A percentile compares a stretch with the other conserved stretches of the same genome.
These are phyloP conservation scores for Hypoxylon rubiginosum DNA, from an alignment of 2,329 filamentous ascomycete species.

Conservation along the genomic window DNA sequence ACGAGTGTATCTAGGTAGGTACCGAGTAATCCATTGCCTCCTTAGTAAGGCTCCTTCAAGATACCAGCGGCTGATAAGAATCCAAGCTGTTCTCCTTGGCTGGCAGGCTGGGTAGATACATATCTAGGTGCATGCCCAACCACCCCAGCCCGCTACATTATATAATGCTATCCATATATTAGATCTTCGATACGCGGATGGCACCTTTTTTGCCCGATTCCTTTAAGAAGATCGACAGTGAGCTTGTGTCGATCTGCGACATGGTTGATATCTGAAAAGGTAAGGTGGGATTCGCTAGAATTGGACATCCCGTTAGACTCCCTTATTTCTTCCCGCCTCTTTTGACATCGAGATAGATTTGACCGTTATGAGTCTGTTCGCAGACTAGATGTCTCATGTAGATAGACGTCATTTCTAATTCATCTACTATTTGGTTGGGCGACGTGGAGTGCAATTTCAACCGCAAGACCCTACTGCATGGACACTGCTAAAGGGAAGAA, in stretches of 20 bases:
- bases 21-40: conserved; percentile 21
- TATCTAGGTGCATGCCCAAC: too few relatives aligned
- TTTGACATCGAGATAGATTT: too few relatives aligned
- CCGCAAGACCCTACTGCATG: too few relatives aligned
- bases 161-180: too few relatives aligned
- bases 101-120: too few relatives aligned
- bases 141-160: too few relatives aligned
- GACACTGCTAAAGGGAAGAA: too few relatives aligned
- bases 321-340: background rate
- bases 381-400: background rate
- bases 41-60: background rate
- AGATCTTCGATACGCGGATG: conserved; percentile 10
- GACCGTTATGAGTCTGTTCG: too few relatives aligned
- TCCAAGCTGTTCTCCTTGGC: too few relatives aligned
- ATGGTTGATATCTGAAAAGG: conserved; percentile 5
- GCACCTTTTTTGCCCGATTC: conserved; percentile 19
- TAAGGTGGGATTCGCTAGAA: conserved; percentile 5
- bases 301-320: conserved; percentile 4
- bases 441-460: background rate
- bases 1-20: too few relatives aligned
- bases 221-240: conserved; percentile 6
- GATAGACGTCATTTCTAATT: background rate
- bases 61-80: background rate
- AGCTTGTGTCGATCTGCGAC: conserved; percentile 12
- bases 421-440: background rate